A percentile compares a stretch with the other conserved stretches of the same genome.
phyloP scores from a whole-genome alignment of 1,139 yeast genomes.

The Scheffersomyces quercinus region DNA sequence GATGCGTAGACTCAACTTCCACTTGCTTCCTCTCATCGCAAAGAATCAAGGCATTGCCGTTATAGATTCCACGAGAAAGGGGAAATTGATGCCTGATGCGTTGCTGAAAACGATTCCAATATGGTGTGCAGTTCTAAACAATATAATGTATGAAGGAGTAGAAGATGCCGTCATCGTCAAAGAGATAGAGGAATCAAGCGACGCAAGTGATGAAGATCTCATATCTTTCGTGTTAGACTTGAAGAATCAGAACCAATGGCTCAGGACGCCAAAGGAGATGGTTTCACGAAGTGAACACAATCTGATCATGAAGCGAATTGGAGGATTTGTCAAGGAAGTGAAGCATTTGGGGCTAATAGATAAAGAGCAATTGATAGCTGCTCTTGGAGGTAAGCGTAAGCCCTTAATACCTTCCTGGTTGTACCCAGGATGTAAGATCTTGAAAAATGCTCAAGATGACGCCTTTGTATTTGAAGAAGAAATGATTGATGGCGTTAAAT shows the following conservation, averaged over 20 bases:
- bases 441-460: slow-evolving; percentile 10
- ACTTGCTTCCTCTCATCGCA: slow-evolving; percentile 53
- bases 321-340: slow-evolving; percentile 50
- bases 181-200: slow-evolving; percentile 17
- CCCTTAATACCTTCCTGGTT: slow-evolving; percentile 73
- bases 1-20: slow-evolving; percentile 69
- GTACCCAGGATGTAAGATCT: slow-evolving; percentile 52
- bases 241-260: slow-evolving; percentile 21
- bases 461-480: not conserved
- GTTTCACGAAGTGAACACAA: slow-evolving; percentile 61
- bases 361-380: slow-evolving; percentile 26
- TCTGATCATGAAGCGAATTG: slow-evolving; percentile 51
- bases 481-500: not conserved
- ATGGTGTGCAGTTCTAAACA: slow-evolving; percentile 84
- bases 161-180: slow-evolving; percentile 8
- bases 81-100: slow-evolving; percentile 85
- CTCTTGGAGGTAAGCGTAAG: slow-evolving; percentile 28
- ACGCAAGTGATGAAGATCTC: slow-evolving; percentile 10
- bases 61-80: slow-evolving; percentile 84
- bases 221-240: slow-evolving; percentile 11
- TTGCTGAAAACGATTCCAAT: slow-evolving; percentile 83
- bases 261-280: slow-evolving; percentile 52
- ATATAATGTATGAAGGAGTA: slow-evolving; percentile 42
- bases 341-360: slow-evolving; percentile 36
- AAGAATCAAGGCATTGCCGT: slow-evolving; percentile 51